Conservation (phyloP, 208 protist species). For the Blastocrithidia nonstop region DNA sequence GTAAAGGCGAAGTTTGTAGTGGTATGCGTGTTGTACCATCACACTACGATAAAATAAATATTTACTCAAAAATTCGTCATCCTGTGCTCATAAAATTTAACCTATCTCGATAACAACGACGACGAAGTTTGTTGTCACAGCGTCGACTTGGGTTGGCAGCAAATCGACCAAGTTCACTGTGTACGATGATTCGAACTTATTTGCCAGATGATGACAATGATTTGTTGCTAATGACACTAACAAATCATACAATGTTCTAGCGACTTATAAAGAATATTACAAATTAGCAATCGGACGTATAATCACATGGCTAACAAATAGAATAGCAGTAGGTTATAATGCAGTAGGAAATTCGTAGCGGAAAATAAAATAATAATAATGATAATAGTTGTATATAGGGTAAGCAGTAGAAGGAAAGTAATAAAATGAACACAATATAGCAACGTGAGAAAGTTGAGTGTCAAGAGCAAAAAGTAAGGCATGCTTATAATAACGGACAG, state of each 20-base stretch:
- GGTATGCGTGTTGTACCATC: too few species aligned
- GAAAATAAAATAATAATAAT: not conserved
- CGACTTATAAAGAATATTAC: slow-evolving; percentile 6
- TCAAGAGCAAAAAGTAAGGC: not conserved
- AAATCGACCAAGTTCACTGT: slow-evolving; percentile 8
- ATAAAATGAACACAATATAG: too few species aligned
- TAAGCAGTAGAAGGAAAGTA: too few species aligned
- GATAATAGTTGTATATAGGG: not conserved
- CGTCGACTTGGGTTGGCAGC: slow-evolving; percentile 22
- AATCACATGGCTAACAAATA: not conserved
- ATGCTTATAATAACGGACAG: too few species aligned
- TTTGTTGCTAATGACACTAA: slow-evolving; percentile 29
- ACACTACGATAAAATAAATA: too few species aligned
- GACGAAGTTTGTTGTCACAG: slow-evolving; percentile 40
- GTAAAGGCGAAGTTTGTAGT: too few species aligned
- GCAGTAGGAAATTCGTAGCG: not conserved
- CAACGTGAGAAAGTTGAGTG: not conserved
- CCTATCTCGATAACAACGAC: slow-evolving; percentile 36
- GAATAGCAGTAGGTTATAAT: not conserved
- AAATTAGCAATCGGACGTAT: not conserved
- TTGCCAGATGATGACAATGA: slow-evolving; percentile 20
- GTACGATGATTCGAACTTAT: slow-evolving; percentile 15
- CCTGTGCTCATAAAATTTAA: slow-evolving; percentile 6
- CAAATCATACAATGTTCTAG: slow-evolving; percentile 29
- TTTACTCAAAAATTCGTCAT: too few species aligned